Evolutionary conservation across 2,329 filamentous ascomycete genomes (phyloP).

Genomic region (Leptographium galeiforme): DNA sequence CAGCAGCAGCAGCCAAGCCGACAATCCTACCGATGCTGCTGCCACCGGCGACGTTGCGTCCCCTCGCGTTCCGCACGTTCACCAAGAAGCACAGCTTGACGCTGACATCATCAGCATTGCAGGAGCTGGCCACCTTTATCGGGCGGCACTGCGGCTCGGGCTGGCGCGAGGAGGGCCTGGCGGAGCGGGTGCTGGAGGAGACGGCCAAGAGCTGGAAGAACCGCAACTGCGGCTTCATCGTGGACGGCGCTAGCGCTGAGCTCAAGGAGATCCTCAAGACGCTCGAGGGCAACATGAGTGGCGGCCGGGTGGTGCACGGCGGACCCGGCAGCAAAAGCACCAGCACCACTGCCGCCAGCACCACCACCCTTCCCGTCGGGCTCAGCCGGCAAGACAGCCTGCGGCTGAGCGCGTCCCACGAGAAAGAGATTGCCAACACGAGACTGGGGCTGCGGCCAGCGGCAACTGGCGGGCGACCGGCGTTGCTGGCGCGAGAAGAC

Average conservation of each 20-base stretch:
- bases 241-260: constrained; percentile 65
- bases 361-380: not conserved
- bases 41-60: constrained; percentile 72
- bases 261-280: constrained; percentile 73
- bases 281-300: constrained; percentile 77
- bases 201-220: constrained; percentile 87
- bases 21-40: constrained; percentile 79
- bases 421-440: constrained; percentile 39
- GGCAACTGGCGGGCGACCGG: not conserved
- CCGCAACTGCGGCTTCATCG: constrained; percentile 75
- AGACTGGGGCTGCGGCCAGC: constrained; percentile 37
- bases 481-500: constrained; percentile 39
- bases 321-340: constrained; percentile 16
- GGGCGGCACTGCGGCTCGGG: constrained; percentile 87
- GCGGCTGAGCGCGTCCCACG: constrained; percentile 41
- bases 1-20: constrained; percentile 42
- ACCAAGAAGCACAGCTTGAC: constrained; percentile 97
- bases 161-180: constrained; percentile 92
- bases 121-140: constrained; percentile 76
- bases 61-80: constrained; percentile 86
- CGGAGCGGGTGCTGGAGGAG: constrained; percentile 85
- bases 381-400: constrained; percentile 52
- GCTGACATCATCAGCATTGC: constrained; percentile 72
- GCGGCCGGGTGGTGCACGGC: constrained; percentile 49
- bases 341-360: not conserved